Conservation (phyloP, 805 yeast species). For the Candida berthetii region DNA sequence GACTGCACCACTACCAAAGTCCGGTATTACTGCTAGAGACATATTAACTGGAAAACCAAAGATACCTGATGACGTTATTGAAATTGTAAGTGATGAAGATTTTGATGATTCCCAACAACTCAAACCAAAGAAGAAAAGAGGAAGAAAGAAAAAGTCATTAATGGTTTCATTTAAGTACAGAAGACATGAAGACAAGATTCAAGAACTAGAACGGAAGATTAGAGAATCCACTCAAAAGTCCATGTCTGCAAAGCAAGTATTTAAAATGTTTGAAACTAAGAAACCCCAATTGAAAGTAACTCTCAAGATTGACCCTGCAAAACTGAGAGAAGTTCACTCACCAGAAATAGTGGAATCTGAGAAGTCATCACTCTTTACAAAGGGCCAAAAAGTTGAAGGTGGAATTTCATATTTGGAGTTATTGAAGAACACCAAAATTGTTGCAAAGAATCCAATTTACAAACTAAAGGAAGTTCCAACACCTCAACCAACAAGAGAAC, state of each 20-base stretch:
- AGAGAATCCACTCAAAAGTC: slow-evolving; percentile 6
- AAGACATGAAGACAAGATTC: slow-evolving; percentile 9
- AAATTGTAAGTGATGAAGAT: slow-evolving; percentile 1
- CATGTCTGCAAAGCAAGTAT: slow-evolving; percentile 13
- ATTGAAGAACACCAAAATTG: slow-evolving; percentile 2
- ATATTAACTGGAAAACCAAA: slow-evolving; percentile 6
- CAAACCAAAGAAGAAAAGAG: not conserved
- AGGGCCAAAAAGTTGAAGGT: not conserved
- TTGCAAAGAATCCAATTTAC: slow-evolving; percentile 10
- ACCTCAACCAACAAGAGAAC: slow-evolving; percentile 7
- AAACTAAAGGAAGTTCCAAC: slow-evolving; percentile 13
- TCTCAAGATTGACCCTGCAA: not conserved
- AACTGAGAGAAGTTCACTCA: not conserved
- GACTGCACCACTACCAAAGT: not conserved
- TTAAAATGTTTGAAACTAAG: slow-evolving; percentile 3
- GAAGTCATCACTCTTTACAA: not conserved
- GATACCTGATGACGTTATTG: not conserved
- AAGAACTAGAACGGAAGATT: slow-evolving; percentile 17
- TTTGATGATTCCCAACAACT: not conserved
- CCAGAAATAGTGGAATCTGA: not conserved
- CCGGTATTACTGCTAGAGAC: slow-evolving; percentile 11
- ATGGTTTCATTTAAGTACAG: slow-evolving; percentile 13
- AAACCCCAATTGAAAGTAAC: not conserved
- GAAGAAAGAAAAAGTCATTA: not conserved
- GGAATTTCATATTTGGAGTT: slow-evolving; percentile 7